Percentiles rank a stretch among this genome's conserved stretches.
phyloP scores from a whole-genome alignment of 2,329 filamentous ascomycete genomes.

The Colletotrichum brevisporum region DNA sequence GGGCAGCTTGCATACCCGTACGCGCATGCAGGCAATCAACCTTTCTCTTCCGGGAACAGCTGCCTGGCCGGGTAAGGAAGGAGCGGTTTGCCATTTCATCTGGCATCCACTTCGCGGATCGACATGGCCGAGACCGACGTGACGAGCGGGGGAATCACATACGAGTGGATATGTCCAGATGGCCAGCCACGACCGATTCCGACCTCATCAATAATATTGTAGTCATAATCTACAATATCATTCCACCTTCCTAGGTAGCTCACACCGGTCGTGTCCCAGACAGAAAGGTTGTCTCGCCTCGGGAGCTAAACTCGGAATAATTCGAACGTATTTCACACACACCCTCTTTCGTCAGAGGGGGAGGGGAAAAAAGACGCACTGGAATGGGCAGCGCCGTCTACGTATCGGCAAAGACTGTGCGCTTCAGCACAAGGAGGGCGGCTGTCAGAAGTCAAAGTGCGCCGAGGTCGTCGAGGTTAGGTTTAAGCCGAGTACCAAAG shows the following conservation, averaged over 20 bases:
- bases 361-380: conserved; percentile 2
- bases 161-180: conserved; percentile 16
- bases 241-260: conserved; percentile 36
- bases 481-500: conserved; percentile 22
- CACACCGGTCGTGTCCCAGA: conserved; percentile 36
- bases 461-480: conserved; percentile 24
- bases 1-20: conserved; percentile 40
- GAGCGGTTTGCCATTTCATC: conserved; percentile 21
- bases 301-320: conserved; percentile 37
- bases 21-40: conserved; percentile 39
- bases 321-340: conserved; percentile 17
- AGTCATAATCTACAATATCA: conserved; percentile 29
- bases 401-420: conserved; percentile 34
- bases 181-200: conserved; percentile 14
- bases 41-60: conserved; percentile 25
- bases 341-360: conserved; percentile 3
- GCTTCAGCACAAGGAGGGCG: conserved; percentile 23
- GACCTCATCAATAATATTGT: conserved; percentile 29
- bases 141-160: conserved; percentile 25
- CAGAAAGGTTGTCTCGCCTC: conserved; percentile 40
- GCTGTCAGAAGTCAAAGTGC: conserved; percentile 40
- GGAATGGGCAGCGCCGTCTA: conserved; percentile 24
- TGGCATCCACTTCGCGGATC: conserved; percentile 36
- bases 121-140: conserved; percentile 17
- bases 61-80: conserved; percentile 26